Base-by-base conservation (phyloP, 768 basidiomycete species). In the Podaxis pistillaris region DNA sequence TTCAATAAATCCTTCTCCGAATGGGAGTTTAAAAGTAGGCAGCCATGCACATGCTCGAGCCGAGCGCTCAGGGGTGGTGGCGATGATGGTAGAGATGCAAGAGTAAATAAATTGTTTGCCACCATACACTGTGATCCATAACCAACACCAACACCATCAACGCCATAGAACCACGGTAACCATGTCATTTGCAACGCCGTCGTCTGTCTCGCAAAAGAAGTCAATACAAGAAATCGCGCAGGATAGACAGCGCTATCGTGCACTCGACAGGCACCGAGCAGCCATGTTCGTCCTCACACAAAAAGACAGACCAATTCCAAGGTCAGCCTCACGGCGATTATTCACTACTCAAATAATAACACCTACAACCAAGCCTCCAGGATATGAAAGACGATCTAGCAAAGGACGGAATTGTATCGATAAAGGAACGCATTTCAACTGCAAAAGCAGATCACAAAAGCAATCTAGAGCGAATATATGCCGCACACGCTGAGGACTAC, bases 241-340 rank as follows among this genome's bases (percentile, higher is more conserved):
- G 40, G 49, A 59, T 36, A 36, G 49, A 8, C 50, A 59, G 37
- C 47, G 36, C 3, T 59, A 4, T 8, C 36, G 46, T 12, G 63
- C 64, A 8, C 55, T 68, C 11, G 54, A 65, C 26, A 64, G 55
- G 53, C 67, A 69, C 40, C 47, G 67, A 33, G 33, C 28, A 11
- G 68, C 68, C 17, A 66, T 66, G 66, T 66, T 60, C 47, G 56
- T 69, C 17, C 58, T 69, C 2, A 69, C 68, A 8, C 66, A 69
- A 56, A 67, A 67, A 50, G 68, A 69, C 44, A 52, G 66, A 2
- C 63, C 60, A 19, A 66, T 69, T 13, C 68, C 68, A 2, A 69
- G 60, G 68, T 67, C 38, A 49, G 38, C 41, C 7, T 15, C n/a
- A 44, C 13, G 15, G 41, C 15, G 1, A 53, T 52, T 2, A 44